Evolutionary conservation across 257 asterid species (phyloP).

Genomic region (Ocimum tenuiflorum): DNA sequence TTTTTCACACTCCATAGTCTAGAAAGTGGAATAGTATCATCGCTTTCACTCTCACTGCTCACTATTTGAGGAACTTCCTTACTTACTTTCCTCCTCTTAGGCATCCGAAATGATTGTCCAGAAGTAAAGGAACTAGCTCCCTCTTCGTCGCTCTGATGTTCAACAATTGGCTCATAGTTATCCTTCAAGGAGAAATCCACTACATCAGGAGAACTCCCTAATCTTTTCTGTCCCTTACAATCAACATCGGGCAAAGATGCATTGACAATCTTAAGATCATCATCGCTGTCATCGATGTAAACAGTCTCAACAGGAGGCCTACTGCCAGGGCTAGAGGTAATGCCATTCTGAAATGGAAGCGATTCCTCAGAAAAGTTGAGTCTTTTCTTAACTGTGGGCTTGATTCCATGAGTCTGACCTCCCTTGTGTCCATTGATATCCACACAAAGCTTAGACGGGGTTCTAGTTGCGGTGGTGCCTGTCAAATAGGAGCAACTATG

Average conservation of each 20-base stretch:
- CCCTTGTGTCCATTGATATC: slow-evolving; percentile 21
- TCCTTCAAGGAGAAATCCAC: slow-evolving; percentile 10
- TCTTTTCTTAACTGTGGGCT: slow-evolving; percentile 27
- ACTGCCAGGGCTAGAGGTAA: slow-evolving; percentile 39
- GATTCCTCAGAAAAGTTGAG: slow-evolving; percentile 20
- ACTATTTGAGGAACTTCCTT: slow-evolving; percentile 15
- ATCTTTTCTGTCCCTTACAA: not conserved
- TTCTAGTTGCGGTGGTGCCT: slow-evolving; percentile 23
- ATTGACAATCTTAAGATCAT: slow-evolving; percentile 19
- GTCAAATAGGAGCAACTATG: slow-evolving; percentile 10
- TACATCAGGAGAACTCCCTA: slow-evolving; percentile 6
- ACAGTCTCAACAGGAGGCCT: slow-evolving; percentile 23
- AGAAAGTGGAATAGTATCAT: slow-evolving; percentile 37
- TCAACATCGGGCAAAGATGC: not conserved
- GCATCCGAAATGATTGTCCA: not conserved
- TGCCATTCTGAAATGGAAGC: slow-evolving; percentile 21
- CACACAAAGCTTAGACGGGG: slow-evolving; percentile 5
- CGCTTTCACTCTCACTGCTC: slow-evolving; percentile 45
- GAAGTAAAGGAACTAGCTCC: slow-evolving; percentile 11
- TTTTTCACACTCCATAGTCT: slow-evolving; percentile 18
- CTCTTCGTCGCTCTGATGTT: slow-evolving; percentile 24
- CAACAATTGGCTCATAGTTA: not conserved
- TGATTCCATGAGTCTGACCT: slow-evolving; percentile 2
- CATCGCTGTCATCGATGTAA: slow-evolving; percentile 42
- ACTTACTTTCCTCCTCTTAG: slow-evolving; percentile 27